These are phyloP conservation scores for Ceratobasidium sp. DNA, from an alignment of 1,284 basidiomycete genomes.

Conservation along the genomic window DNA sequence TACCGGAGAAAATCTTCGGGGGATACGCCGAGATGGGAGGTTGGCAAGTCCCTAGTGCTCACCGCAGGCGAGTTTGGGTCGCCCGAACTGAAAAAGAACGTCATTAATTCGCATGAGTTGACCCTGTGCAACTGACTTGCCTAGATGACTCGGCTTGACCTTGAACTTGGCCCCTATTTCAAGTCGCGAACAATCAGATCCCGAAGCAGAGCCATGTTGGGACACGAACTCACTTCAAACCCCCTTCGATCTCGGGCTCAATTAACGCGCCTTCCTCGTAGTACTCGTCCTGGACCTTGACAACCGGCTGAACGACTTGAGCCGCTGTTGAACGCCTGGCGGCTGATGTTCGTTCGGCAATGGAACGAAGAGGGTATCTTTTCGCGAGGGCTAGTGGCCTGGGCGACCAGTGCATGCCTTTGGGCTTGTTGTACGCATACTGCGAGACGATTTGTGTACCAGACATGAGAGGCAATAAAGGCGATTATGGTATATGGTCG, in stretches of 20 bases:
- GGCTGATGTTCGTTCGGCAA: constrained; percentile 16
- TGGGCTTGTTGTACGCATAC: constrained; percentile 24
- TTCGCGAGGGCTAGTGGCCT: constrained; percentile 4
- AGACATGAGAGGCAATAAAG: constrained; percentile 2
- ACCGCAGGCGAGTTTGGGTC: constrained; percentile 17
- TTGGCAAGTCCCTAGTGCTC: constrained; percentile 1
- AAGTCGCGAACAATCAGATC: constrained; percentile 2
- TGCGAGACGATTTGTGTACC: constrained; percentile 23
- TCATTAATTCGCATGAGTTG: constrained; percentile 1
- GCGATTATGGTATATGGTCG: constrained; percentile 10
- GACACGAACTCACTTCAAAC: neutral
- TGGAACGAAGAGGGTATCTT: neutral
- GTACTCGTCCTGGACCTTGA: constrained; percentile 23
- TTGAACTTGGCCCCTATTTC: constrained; percentile 18
- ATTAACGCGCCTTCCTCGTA: neutral
- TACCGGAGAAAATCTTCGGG: constrained; percentile 27
- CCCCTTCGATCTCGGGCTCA: neutral
- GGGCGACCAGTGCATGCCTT: constrained; percentile 21
- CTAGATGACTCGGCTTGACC: constrained; percentile 24
- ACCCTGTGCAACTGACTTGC: neutral
- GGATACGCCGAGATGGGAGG: constrained; percentile 3
- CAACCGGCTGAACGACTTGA: neutral
- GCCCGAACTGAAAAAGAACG: constrained; percentile 1
- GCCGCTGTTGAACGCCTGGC: neutral
- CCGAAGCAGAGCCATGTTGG: neutral